phyloP scores from a whole-genome alignment of 1,284 basidiomycete genomes.

The Sporisorium sorghi region DNA sequence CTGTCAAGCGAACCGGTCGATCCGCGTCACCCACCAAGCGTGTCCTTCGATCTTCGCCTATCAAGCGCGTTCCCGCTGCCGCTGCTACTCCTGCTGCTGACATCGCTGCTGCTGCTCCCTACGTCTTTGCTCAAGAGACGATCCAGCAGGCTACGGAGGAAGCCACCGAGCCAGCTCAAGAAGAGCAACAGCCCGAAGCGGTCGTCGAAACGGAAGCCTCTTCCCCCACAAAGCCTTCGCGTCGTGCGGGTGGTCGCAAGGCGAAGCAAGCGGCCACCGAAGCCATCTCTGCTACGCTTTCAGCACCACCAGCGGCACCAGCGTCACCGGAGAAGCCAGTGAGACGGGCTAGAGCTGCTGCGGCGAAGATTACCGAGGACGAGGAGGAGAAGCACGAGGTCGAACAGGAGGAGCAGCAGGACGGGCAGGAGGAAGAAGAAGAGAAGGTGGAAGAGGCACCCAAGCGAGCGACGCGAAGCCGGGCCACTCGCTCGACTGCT shows the following conservation, averaged over 20 bases:
- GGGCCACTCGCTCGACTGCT: slow-evolving; percentile 10
- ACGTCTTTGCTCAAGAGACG: slow-evolving; percentile 1
- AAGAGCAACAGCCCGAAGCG: slow-evolving; percentile 3
- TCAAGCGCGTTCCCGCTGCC: slow-evolving; percentile 20
- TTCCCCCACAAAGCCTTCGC: slow-evolving; percentile 25
- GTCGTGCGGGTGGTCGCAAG: slow-evolving; percentile 25
- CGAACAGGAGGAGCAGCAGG: slow-evolving; percentile 1
- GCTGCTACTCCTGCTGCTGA: neutral
- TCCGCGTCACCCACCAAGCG: slow-evolving; percentile 35
- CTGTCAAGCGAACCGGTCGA: slow-evolving; percentile 19
- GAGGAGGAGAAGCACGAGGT: neutral
- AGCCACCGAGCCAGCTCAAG: neutral
- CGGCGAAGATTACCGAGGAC: slow-evolving; percentile 2
- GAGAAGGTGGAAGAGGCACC: slow-evolving; percentile 11
- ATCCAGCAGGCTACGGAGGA: neutral
- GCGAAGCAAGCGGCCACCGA: slow-evolving; percentile 29
- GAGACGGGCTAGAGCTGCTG: slow-evolving; percentile 7
- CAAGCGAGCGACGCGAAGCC: slow-evolving; percentile 25
- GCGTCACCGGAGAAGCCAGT: slow-evolving; percentile 25
- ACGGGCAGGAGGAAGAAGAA: neutral
- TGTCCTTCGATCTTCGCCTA: slow-evolving; percentile 26
- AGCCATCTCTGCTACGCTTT: slow-evolving; percentile 20
- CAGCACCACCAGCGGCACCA: neutral
- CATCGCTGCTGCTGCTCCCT: neutral
- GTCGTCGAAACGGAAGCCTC: slow-evolving; percentile 3